Evolutionary conservation across 306 rosid species (phyloP).

Genomic region (Cicer bijugum): DNA sequence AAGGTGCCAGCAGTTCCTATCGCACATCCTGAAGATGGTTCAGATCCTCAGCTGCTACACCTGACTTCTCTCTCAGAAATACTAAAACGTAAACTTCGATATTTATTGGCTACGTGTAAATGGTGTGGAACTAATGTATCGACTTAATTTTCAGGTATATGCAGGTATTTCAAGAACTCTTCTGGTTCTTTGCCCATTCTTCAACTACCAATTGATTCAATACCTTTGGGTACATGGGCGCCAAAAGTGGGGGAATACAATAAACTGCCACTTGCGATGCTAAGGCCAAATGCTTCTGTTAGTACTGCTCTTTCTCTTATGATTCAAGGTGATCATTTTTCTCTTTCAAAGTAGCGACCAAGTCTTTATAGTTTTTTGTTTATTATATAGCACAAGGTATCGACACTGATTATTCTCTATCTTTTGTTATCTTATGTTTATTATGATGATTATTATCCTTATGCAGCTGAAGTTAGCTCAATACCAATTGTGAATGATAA

Average conservation of each 20-base stretch:
- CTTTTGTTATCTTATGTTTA: conserved; percentile 32
- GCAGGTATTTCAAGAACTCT: conserved; percentile 65
- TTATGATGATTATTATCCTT: conserved; percentile 33
- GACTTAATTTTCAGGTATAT: conserved; percentile 60
- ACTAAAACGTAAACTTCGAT: conserved; percentile 57
- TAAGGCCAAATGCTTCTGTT: conserved; percentile 59
- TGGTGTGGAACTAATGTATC: conserved; percentile 50
- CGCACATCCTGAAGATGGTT: conserved; percentile 51
- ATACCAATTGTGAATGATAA: conserved; percentile 65
- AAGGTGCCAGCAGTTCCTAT: conserved; percentile 66
- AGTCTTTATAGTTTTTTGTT: background rate
- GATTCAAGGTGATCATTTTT: conserved; percentile 59
- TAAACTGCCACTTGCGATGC: conserved; percentile 54
- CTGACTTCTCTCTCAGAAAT: conserved; percentile 63
- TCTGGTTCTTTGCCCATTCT: conserved; percentile 67
- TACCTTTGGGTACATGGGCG: conserved; percentile 69
- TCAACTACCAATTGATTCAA: conserved; percentile 59
- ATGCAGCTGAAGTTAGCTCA: conserved; percentile 74
- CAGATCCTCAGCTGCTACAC: conserved; percentile 62
- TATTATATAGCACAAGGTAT: conserved; percentile 5
- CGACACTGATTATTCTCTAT: conserved; percentile 18
- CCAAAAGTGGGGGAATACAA: conserved; percentile 57
- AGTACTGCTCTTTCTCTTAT: conserved; percentile 56
- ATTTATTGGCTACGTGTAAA: conserved; percentile 16
- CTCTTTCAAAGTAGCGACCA: conserved; percentile 15